Percentiles rank a stretch among this genome's conserved stretches.
Evolutionary conservation across 2,329 filamentous ascomycete species (phyloP).

Genomic region (Thielaviopsis ethacetica): DNA sequence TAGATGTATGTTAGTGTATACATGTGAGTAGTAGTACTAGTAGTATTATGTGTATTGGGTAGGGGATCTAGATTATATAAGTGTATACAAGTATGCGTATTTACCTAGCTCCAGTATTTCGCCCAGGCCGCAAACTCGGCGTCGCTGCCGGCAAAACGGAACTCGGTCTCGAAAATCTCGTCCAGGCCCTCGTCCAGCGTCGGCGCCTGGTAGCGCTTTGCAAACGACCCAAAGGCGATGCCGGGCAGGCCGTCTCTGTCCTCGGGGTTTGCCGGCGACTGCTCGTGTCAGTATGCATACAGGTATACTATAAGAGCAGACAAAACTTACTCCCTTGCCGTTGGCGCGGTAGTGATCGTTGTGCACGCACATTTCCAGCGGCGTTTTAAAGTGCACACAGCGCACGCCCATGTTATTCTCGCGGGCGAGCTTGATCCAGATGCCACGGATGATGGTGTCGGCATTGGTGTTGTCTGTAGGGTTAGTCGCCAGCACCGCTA

Average conservation of each 20-base stretch:
- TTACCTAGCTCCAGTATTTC: constrained; percentile 52
- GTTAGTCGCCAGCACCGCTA: not conserved
- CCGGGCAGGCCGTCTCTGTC: constrained; percentile 55
- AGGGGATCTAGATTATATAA: too few species aligned
- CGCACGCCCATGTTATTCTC: constrained; percentile 59
- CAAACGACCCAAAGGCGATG: constrained; percentile 65
- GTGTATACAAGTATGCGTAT: too few species aligned
- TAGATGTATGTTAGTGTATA: too few species aligned
- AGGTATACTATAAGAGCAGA: not conserved
- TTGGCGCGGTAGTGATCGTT: constrained; percentile 73
- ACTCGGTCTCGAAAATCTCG: constrained; percentile 61
- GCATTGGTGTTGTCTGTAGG: constrained; percentile 84
- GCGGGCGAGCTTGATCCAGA: constrained; percentile 62
- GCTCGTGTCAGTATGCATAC: not conserved
- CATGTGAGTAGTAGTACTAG: too few species aligned
- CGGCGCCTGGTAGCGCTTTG: constrained; percentile 57
- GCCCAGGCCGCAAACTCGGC: constrained; percentile 58
- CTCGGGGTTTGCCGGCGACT: constrained; percentile 51
- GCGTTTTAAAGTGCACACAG: constrained; percentile 70
- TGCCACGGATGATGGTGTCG: constrained; percentile 55
- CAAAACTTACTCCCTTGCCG: constrained; percentile 27
- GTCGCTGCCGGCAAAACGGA: constrained; percentile 54
- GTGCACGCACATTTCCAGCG: constrained; percentile 56
- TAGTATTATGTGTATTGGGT: too few species aligned
- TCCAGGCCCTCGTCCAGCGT: constrained; percentile 61